A percentile compares a stretch with the other conserved stretches of the same genome.
phyloP scores from a whole-genome alignment of 176 grass and related monocot species.

The Oryza nivara region DNA sequence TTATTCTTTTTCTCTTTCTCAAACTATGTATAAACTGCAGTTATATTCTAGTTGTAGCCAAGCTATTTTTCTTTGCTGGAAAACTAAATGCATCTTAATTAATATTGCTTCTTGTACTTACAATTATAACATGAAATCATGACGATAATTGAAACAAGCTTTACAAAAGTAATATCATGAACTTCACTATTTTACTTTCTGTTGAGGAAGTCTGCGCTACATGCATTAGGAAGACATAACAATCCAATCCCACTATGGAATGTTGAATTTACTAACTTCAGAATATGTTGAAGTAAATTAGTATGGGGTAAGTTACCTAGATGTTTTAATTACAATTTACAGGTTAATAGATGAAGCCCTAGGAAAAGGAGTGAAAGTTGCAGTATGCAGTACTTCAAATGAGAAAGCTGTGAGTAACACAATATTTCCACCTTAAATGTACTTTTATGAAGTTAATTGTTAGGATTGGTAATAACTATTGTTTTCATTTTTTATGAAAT shows the following conservation, averaged over 20 bases:
- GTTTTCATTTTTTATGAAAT: background rate
- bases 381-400: slow-evolving; percentile 96
- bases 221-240: background rate
- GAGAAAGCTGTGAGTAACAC: slow-evolving; percentile 88
- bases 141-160: background rate
- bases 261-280: background rate
- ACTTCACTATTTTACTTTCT: background rate
- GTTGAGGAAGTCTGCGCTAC: background rate
- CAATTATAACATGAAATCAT: background rate
- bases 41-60: background rate
- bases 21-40: background rate
- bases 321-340: slow-evolving; percentile 40
- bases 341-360: slow-evolving; percentile 96
- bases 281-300: background rate
- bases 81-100: background rate
- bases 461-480: background rate
- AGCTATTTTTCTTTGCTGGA: background rate
- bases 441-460: background rate
- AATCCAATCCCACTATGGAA: background rate
- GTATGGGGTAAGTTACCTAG: background rate
- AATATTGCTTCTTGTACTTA: background rate
- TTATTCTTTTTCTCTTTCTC: background rate
- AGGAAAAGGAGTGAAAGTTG: slow-evolving; percentile 82
- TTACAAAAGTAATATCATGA: background rate
- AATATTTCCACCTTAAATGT: slow-evolving; percentile 1